These are phyloP conservation scores for Tylopilus felleus DNA, from an alignment of 768 basidiomycete genomes.

Conservation along the genomic window DNA sequence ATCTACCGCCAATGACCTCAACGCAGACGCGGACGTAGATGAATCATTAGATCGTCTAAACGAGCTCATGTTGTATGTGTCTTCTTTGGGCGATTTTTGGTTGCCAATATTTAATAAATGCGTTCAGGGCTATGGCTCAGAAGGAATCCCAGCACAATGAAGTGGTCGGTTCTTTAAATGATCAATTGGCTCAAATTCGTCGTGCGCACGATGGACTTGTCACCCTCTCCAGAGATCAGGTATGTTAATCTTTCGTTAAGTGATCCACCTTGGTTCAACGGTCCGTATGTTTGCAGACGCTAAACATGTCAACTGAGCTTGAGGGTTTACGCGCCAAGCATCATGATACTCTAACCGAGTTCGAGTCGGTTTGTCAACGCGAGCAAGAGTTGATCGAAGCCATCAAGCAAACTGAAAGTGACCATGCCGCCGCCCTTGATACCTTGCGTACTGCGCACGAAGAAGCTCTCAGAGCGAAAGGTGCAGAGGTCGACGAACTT, in stretches of 20 bases:
- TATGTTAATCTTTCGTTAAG: slow-evolving; percentile 29
- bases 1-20: slow-evolving; percentile 23
- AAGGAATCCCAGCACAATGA: slow-evolving; percentile 92
- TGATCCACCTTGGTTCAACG: background rate
- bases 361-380: slow-evolving; percentile 55
- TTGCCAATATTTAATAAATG: slow-evolving; percentile 5
- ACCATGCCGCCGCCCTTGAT: slow-evolving; percentile 49
- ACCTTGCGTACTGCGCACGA: slow-evolving; percentile 45
- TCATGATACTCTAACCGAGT: slow-evolving; percentile 44
- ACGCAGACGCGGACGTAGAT: slow-evolving; percentile 46
- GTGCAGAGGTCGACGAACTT: slow-evolving; percentile 39
- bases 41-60: slow-evolving; percentile 79
- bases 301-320: slow-evolving; percentile 87
- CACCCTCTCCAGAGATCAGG: slow-evolving; percentile 82
- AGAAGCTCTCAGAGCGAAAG: slow-evolving; percentile 40
- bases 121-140: slow-evolving; percentile 87
- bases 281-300: slow-evolving; percentile 42
- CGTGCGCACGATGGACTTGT: slow-evolving; percentile 81
- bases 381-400: slow-evolving; percentile 53
- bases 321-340: slow-evolving; percentile 68
- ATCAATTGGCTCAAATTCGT: slow-evolving; percentile 63
- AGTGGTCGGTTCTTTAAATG: slow-evolving; percentile 65
- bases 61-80: slow-evolving; percentile 84
- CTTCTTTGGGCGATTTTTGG: slow-evolving; percentile 1
- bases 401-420: slow-evolving; percentile 47